These are phyloP conservation scores for Catharanthus roseus DNA, from an alignment of 257 asterid genomes.

Conservation along the genomic window DNA sequence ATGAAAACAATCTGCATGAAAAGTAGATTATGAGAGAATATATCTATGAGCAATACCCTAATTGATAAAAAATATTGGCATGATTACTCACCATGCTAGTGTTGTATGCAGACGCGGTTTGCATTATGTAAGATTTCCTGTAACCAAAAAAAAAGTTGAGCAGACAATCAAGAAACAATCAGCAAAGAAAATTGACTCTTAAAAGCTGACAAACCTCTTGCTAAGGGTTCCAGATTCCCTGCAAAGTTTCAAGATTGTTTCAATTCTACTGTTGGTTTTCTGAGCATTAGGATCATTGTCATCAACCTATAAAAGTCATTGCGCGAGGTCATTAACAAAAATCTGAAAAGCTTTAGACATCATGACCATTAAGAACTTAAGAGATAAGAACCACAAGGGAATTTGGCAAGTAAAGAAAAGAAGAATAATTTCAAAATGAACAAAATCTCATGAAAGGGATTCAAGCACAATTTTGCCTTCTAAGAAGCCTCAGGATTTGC, in stretches of 20 bases:
- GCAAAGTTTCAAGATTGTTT: slow-evolving; percentile 64
- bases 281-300: slow-evolving; percentile 77
- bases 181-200: neutral
- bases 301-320: slow-evolving; percentile 40
- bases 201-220: slow-evolving; percentile 28
- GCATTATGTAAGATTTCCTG: slow-evolving; percentile 72
- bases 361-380: neutral
- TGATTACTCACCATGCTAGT: slow-evolving; percentile 49
- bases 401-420: no score
- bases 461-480: neutral
- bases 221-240: slow-evolving; percentile 68
- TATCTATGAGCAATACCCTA: neutral
- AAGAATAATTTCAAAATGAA: neutral
- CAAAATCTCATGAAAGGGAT: neutral
- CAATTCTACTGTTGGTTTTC: slow-evolving; percentile 58
- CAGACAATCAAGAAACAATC: neutral
- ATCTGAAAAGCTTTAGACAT: slow-evolving; percentile 3
- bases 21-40: slow-evolving; percentile 19
- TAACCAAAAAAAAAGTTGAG: slow-evolving; percentile 16
- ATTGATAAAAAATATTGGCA: neutral
- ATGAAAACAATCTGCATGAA: slow-evolving; percentile 56
- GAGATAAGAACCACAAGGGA: neutral
- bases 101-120: slow-evolving; percentile 46
- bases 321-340: neutral
- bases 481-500: neutral